Percentiles rank a stretch among this genome's conserved stretches.
phyloP scores from a whole-genome alignment of 2,329 filamentous ascomycete genomes.

The Gnomoniopsis sp. region DNA sequence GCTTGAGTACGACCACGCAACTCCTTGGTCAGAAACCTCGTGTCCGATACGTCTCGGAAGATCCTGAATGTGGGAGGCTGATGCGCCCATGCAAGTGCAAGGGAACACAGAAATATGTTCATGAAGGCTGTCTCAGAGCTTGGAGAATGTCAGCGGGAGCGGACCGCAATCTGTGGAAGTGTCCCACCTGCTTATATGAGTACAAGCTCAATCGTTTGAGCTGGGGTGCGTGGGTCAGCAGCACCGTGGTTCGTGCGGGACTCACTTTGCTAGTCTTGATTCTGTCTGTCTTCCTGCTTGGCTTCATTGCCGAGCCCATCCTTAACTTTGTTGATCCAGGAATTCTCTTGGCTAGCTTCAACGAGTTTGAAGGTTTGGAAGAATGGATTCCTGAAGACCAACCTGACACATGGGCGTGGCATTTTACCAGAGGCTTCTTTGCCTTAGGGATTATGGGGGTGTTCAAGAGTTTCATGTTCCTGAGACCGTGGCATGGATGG shows the following conservation, averaged over 20 bases:
- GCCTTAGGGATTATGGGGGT: constrained; percentile 85
- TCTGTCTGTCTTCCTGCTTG: constrained; percentile 72
- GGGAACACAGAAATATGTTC: constrained; percentile 89
- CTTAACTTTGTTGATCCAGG: constrained; percentile 83
- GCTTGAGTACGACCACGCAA: constrained; percentile 30
- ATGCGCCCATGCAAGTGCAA: constrained; percentile 91
- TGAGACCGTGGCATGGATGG: constrained; percentile 75
- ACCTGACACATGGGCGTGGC: constrained; percentile 67
- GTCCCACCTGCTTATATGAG: constrained; percentile 80
- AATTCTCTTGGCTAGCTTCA: constrained; percentile 52
- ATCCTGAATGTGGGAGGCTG: constrained; percentile 70
- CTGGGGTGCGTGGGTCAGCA: constrained; percentile 69
- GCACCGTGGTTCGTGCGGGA: constrained; percentile 60
- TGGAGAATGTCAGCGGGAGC: constrained; percentile 75
- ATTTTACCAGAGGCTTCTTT: constrained; percentile 88
- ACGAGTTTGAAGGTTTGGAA: constrained; percentile 38
- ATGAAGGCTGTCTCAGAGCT: constrained; percentile 80
- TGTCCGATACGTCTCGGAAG: constrained; percentile 66
- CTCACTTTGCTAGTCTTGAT: constrained; percentile 73
- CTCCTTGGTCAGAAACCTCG: constrained; percentile 29
- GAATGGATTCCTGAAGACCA: constrained; percentile 41
- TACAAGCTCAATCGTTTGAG: constrained; percentile 76
- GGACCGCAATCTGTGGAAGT: constrained; percentile 76
- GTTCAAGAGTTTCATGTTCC: constrained; percentile 71
- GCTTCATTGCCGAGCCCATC: constrained; percentile 90